A percentile compares a stretch with the other conserved stretches of the same genome.
Conservation (phyloP, 768 basidiomycete species). For the Paxillus involutus region DNA sequence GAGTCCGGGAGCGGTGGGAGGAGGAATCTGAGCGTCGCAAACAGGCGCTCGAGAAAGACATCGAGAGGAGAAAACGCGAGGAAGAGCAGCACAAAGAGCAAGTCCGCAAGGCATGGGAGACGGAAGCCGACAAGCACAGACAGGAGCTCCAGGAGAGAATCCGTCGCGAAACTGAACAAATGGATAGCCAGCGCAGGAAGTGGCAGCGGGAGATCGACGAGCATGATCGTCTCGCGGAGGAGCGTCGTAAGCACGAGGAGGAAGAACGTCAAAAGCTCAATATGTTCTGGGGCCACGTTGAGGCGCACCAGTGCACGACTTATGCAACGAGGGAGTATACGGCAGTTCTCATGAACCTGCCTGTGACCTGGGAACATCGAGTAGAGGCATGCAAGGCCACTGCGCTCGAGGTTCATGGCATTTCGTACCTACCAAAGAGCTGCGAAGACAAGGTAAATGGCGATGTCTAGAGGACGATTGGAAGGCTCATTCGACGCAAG, state of each 20-base stretch:
- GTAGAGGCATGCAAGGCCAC: constrained; percentile 24
- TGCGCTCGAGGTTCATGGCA: constrained; percentile 21
- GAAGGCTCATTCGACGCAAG: background rate
- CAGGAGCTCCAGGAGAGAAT: constrained; percentile 5
- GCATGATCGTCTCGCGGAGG: constrained; percentile 7
- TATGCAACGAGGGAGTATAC: constrained; percentile 30
- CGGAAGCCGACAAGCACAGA: background rate
- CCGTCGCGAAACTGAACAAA: background rate
- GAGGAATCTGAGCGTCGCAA: background rate
- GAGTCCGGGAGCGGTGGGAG: background rate
- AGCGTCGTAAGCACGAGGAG: constrained; percentile 16
- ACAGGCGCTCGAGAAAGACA: too few species aligned
- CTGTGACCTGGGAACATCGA: constrained; percentile 13
- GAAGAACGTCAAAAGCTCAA: constrained; percentile 22
- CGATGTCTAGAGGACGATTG: too few species aligned
- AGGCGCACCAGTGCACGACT: constrained; percentile 21
- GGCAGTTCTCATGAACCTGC: constrained; percentile 30
- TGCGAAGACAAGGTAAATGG: constrained; percentile 24
- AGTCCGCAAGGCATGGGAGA: constrained; percentile 1
- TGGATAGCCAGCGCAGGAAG: constrained; percentile 1
- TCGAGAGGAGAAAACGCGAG: too few species aligned
- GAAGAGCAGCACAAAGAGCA: background rate
- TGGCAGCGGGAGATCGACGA: constrained; percentile 14
- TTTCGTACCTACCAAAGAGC: constrained; percentile 11
- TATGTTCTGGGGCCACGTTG: constrained; percentile 22